Evolutionary conservation across 257 asterid species (phyloP), one percentile per base, ranked within the genome.

Genomic region (Lavandula angustifolia): DNA sequence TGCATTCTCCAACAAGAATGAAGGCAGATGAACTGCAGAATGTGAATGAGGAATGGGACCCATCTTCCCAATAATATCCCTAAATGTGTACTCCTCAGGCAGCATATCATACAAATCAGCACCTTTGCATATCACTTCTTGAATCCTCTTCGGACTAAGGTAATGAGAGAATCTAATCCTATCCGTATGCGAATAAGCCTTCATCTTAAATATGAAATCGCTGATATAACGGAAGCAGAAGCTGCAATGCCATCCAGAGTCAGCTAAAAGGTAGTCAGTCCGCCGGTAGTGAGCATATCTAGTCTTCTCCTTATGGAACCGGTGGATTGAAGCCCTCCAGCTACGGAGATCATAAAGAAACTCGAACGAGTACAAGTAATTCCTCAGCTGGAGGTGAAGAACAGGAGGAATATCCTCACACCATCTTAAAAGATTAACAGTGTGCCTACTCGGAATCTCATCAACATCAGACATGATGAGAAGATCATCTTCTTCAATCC

Each of bases 191-290:
- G 91, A 84, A 14, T 86, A 86, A 0, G 91, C 95, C 63, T 82
- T 87, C 95, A 87, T 87, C 73, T 87, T 87, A 79, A 87, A 87
- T 38, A 87, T 53, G 13, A 87, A 87, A 41, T 87, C 95, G 7
- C 75, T 78, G 9, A 87, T 78, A 4, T 63, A 74, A 1, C 87
- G 80, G 52, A 86, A 87, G 70, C 91, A 87, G 66, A 87, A 87
- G 84, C 91, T 87, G 37, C 95, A 87, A 64, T 87, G 95, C 95
- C 95, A 87, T 6, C 95, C 95, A 0, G 95, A 70, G 47, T 87
- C 95, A 0, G 95, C 71, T 13, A 87, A 31, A 8, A 84, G 73
- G 59, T 70, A 74, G 42, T 87, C 87, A 0, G 89, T 64, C 35
- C 80, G 91, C 1, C 95, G 84, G 16, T 74, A 84, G 51, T 87